Percentiles rank a stretch among this genome's conserved stretches.
Conservation (phyloP, 768 basidiomycete genomes). For the Auriscalpium microsporum region DNA sequence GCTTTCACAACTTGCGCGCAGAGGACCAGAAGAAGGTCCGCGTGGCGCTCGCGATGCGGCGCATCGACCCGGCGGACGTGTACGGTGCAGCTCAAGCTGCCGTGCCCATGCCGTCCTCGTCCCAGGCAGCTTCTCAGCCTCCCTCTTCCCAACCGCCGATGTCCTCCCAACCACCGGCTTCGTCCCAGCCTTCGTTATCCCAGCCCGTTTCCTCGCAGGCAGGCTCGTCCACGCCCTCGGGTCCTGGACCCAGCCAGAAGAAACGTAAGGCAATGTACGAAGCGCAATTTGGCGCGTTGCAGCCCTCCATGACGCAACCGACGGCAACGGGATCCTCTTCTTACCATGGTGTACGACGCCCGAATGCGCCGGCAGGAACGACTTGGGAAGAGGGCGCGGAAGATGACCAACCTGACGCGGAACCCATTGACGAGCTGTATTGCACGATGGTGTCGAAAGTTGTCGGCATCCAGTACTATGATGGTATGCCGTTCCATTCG, state of each 20-base stretch:
- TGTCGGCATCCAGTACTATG: constrained; percentile 82
- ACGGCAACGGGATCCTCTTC: not conserved
- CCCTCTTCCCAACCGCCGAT: not conserved
- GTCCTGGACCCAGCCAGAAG: constrained; percentile 25
- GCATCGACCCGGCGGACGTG: constrained; percentile 50
- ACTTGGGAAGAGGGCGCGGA: constrained; percentile 15
- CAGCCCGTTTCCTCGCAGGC: not conserved
- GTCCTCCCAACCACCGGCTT: constrained; percentile 4
- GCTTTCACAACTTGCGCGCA: constrained; percentile 20
- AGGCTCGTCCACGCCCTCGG: constrained; percentile 1
- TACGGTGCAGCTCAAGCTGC: constrained; percentile 34
- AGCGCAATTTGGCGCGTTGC: constrained; percentile 8
- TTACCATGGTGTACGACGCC: not conserved
- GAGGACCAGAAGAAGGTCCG: constrained; percentile 59
- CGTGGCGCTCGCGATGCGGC: constrained; percentile 44
- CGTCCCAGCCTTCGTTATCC: not conserved
- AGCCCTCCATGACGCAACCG: constrained; percentile 16
- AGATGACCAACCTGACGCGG: constrained; percentile 3
- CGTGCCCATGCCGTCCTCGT: not conserved
- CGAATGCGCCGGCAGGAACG: constrained; percentile 1
- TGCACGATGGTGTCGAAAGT: constrained; percentile 49
- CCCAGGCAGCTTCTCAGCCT: not conserved
- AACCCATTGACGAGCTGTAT: constrained; percentile 56
- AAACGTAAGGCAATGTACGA: constrained; percentile 37
- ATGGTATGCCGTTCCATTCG: constrained; percentile 32